A percentile compares a stretch with the other conserved stretches of the same genome.
Conservation (phyloP, 805 yeast species). For the Jamesozyma hellenica region DNA sequence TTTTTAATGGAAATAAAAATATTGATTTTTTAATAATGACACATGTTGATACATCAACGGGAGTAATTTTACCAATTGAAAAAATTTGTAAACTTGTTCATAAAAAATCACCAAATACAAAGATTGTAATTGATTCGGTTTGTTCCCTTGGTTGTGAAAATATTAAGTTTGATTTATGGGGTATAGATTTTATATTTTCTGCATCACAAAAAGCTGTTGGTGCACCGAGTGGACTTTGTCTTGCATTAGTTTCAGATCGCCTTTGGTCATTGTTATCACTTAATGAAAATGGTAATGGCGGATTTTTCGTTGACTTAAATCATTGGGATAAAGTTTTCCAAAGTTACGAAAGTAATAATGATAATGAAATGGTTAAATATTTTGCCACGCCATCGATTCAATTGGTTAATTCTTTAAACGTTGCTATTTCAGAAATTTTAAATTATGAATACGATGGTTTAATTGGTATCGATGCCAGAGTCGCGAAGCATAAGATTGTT, state of each 20-base stretch:
- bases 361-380: conserved; percentile 53
- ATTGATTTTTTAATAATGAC: conserved; percentile 75
- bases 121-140: conserved; percentile 85
- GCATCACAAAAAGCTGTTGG: conserved; percentile 96
- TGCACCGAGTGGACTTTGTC: conserved; percentile 83
- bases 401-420: conserved; percentile 69
- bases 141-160: conserved; percentile 89
- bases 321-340: conserved; percentile 85
- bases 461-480: conserved; percentile 44
- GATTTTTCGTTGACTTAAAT: conserved; percentile 48
- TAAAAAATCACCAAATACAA: conserved; percentile 62
- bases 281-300: conserved; percentile 26
- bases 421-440: conserved; percentile 63
- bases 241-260: conserved; percentile 64
- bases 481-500: conserved; percentile 50
- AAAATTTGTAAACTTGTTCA: conserved; percentile 53
- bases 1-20: background rate
- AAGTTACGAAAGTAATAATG: conserved; percentile 55
- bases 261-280: conserved; percentile 54
- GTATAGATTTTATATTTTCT: conserved; percentile 74
- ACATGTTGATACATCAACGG: conserved; percentile 94
- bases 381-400: conserved; percentile 97
- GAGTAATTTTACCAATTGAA: conserved; percentile 71
- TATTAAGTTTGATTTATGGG: conserved; percentile 81
- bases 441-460: conserved; percentile 24